phyloP scores from a whole-genome alignment of 345 rosid genomes.

The Citrus glauca region DNA sequence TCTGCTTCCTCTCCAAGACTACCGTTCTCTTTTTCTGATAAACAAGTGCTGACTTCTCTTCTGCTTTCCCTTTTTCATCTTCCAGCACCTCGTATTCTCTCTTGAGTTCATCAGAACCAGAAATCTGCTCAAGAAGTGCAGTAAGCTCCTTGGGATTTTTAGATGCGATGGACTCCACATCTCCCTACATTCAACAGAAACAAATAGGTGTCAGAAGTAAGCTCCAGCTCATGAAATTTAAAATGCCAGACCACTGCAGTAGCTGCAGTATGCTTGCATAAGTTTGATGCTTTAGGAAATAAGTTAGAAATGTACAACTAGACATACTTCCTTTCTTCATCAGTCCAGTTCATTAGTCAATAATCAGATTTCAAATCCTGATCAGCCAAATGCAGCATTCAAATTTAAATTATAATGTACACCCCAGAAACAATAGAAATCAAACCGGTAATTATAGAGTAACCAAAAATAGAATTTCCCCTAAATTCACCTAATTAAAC shows the following conservation, averaged over 20 bases:
- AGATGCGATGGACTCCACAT: conserved; percentile 98
- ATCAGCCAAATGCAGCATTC: background rate
- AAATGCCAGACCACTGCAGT: background rate
- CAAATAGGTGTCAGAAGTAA: background rate
- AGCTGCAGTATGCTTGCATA: background rate
- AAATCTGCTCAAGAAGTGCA: conserved; percentile 83
- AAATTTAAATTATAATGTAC: background rate
- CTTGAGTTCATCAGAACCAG: conserved; percentile 95
- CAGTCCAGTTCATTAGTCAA: background rate
- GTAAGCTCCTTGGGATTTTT: conserved; percentile 96
- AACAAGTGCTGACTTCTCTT: conserved; percentile 72
- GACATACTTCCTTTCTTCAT: background rate
- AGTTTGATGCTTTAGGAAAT: background rate
- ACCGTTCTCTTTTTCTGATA: conserved; percentile 84
- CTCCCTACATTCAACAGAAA: conserved; percentile 53
- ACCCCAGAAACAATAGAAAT: too few species aligned
- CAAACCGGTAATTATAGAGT: background rate
- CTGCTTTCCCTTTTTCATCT: conserved; percentile 74
- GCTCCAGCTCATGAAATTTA: conserved; percentile 1
- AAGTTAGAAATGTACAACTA: background rate
- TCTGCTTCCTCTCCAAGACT: conserved; percentile 85
- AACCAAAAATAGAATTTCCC: background rate
- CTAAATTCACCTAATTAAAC: background rate
- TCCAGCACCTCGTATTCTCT: conserved; percentile 82
- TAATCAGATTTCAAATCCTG: background rate